Evolutionary conservation across 768 basidiomycete species (phyloP), one percentile per base, ranked within the genome.

Genomic region (Trametes meyenii): DNA sequence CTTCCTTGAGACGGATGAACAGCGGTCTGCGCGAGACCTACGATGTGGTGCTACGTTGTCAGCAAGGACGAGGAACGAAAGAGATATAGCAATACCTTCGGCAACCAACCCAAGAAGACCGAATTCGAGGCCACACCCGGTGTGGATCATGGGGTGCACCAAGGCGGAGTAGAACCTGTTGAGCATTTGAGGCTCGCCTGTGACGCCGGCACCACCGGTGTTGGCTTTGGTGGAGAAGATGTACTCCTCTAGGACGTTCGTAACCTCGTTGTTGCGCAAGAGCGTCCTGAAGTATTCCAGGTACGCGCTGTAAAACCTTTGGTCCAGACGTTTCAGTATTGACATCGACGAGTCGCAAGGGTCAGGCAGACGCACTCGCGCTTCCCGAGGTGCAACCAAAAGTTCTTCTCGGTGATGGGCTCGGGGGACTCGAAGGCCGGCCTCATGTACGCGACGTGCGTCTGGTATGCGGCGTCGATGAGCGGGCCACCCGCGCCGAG

Each of bases 141-240:
- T 65, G 65, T 89, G 85, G 46, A 90, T 89, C 42, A 89, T 57
- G 0, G 88, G 84, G 66, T 91, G 89, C 5, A 90, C 26, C 8
- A 87, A 67, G 2, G 85, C 86, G 1, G 77, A 77, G 16, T 86
- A 39, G 62, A 85, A 79, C 12, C 87, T 80, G 45, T 76, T 78
- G 14, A 89, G 66, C 85, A 90, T 85, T 61, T 78, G 73, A 0
- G 84, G 84, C 26, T 82, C 78, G 46, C 60, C 62, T 26, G 68
- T 63, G 26, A 55, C 63, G 26, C 60, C 64, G 0, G 55, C 44
- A 2, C 59, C 67, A 12, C 65, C 60, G 7, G 67, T 23, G 36
- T 72, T 70, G 16, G 69, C 67, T 26, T 66, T 53, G 46, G 61
- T 35, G 4, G 85, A 83, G 66, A 90, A 87, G 10, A 91, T 62